Evolutionary conservation across 768 basidiomycete genomes (phyloP).

Genomic region (Imleria badia): DNA sequence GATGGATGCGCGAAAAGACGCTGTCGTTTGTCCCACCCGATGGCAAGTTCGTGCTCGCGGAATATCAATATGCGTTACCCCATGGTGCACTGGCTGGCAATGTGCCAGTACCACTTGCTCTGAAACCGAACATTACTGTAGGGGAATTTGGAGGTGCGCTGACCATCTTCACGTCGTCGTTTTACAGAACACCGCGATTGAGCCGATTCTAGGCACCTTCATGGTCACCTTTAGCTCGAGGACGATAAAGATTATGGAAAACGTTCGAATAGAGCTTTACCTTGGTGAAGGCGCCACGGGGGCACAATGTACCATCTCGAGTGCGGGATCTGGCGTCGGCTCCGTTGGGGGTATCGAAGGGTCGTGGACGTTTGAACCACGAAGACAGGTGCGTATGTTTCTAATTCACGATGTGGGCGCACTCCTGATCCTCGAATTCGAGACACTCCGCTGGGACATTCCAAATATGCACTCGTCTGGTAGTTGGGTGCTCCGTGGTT

Average conservation of each 20-base stretch:
- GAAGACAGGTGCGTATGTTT: conserved; percentile 47
- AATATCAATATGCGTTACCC: conserved; percentile 70
- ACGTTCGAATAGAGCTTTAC: conserved; percentile 66
- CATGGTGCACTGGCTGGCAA: conserved; percentile 38
- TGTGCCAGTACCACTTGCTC: conserved; percentile 49
- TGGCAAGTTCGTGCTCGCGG: conserved; percentile 79
- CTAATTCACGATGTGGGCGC: background rate
- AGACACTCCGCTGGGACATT: conserved; percentile 83
- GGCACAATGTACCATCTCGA: conserved; percentile 69
- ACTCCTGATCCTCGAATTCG: background rate
- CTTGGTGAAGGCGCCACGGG: conserved; percentile 73
- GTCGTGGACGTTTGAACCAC: conserved; percentile 80
- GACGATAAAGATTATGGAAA: conserved; percentile 65
- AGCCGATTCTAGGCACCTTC: conserved; percentile 48
- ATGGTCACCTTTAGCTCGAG: conserved; percentile 64
- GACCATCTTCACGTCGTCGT: background rate
- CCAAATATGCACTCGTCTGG: conserved; percentile 64
- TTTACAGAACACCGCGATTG: background rate
- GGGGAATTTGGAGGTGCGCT: conserved; percentile 33
- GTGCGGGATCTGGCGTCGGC: conserved; percentile 50
- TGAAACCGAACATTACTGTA: conserved; percentile 43
- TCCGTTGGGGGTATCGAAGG: conserved; percentile 44
- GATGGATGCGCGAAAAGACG: conserved; percentile 72
- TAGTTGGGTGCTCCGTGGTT: conserved; percentile 72
- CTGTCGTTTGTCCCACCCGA: conserved; percentile 95